These are phyloP conservation scores for Sugiyamaella paludigena DNA, from an alignment of 1,139 yeast species.

Conservation along the genomic window DNA sequence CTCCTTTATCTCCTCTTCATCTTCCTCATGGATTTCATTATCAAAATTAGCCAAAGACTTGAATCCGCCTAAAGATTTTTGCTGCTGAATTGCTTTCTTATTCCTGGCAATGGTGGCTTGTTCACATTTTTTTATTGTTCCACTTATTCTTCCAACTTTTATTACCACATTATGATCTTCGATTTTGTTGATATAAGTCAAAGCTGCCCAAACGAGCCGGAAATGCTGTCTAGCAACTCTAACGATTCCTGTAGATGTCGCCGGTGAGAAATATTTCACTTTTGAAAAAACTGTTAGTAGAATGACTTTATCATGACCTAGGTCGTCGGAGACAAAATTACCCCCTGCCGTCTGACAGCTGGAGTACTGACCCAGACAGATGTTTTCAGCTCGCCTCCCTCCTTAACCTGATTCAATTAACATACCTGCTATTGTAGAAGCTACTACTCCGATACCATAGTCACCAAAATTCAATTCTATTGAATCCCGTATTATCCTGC, in stretches of 20 bases:
- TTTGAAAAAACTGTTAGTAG: slow-evolving; percentile 26
- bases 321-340: no score
- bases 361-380: slow-evolving; percentile 6
- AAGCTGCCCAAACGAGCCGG: slow-evolving; percentile 64
- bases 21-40: background rate
- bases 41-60: slow-evolving; percentile 3
- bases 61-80: background rate
- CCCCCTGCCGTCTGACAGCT: no score
- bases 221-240: slow-evolving; percentile 69
- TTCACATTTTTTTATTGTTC: slow-evolving; percentile 86
- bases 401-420: slow-evolving; percentile 11
- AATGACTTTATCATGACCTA: background rate
- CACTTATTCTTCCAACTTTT: slow-evolving; percentile 70
- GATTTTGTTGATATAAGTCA: slow-evolving; percentile 58
- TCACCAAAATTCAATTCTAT: slow-evolving; percentile 73
- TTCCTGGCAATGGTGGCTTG: slow-evolving; percentile 47
- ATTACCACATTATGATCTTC: slow-evolving; percentile 55
- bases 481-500: slow-evolving; percentile 50
- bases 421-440: slow-evolving; percentile 45
- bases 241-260: slow-evolving; percentile 81
- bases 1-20: slow-evolving; percentile 11
- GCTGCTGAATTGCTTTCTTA: slow-evolving; percentile 32
- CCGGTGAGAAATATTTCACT: slow-evolving; percentile 75
- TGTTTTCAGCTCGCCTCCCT: no score
- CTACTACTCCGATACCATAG: slow-evolving; percentile 66